phyloP scores from a whole-genome alignment of 208 protist genomes.

The Leptomonas pyrrhocoris region DNA sequence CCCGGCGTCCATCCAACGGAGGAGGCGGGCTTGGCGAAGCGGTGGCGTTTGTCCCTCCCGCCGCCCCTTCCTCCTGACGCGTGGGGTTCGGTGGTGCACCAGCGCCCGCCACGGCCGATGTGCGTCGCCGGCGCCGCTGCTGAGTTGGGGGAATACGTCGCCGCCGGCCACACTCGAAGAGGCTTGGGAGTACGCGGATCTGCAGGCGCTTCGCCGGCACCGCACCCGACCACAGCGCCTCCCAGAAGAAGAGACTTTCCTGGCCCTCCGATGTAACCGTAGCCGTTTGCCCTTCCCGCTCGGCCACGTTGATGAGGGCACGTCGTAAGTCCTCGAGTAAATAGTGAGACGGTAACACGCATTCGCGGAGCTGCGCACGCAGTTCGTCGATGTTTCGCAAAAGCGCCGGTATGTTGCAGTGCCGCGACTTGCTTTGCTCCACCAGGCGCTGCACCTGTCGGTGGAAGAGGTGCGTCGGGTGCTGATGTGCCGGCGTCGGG shows the following conservation, averaged over 20 bases:
- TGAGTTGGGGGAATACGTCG: conserved; percentile 28
- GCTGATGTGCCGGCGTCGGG: conserved; percentile 14
- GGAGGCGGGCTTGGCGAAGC: not conserved
- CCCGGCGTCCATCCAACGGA: not conserved
- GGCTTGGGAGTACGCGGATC: conserved; percentile 32
- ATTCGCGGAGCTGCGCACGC: conserved; percentile 19
- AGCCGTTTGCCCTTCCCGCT: conserved; percentile 18
- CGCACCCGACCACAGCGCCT: conserved; percentile 43
- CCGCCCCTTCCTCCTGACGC: not conserved
- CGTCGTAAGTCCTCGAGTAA: conserved; percentile 48
- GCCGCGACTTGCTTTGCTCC: conserved; percentile 16
- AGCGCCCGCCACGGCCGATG: not conserved
- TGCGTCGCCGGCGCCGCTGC: conserved; percentile 32
- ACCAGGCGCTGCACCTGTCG: conserved; percentile 32
- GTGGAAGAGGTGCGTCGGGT: conserved; percentile 55
- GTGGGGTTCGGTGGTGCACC: not conserved
- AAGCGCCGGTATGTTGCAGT: conserved; percentile 9
- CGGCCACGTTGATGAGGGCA: conserved; percentile 29
- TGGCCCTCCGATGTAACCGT: conserved; percentile 12
- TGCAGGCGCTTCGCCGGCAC: conserved; percentile 38
- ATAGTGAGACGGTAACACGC: conserved; percentile 47
- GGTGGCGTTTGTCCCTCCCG: not conserved
- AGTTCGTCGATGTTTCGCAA: conserved; percentile 13
- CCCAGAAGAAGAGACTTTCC: conserved; percentile 40
- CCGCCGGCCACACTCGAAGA: conserved; percentile 33